Conservation (phyloP, 129 eudicot genomes). For the Helianthus tuberosus region DNA sequence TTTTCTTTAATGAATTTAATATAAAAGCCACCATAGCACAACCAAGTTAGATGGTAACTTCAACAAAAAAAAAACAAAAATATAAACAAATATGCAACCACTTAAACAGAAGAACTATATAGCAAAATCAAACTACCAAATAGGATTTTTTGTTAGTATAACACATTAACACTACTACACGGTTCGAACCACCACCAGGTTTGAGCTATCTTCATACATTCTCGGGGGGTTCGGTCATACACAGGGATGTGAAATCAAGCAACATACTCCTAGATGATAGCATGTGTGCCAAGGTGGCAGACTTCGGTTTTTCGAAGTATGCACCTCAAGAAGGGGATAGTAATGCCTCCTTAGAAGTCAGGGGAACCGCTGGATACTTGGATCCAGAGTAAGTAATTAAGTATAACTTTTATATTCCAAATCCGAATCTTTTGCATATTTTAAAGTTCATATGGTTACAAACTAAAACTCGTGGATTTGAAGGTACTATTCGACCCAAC, state of each 20-base stretch:
- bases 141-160: neutral
- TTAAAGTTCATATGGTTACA: neutral
- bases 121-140: neutral
- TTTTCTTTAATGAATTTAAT: too few species aligned
- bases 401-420: neutral
- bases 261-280: conserved; percentile 76
- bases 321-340: conserved; percentile 96
- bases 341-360: conserved; percentile 77
- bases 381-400: conserved; percentile 79
- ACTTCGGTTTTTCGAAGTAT: conserved; percentile 79
- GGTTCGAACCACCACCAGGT: conserved; percentile 46
- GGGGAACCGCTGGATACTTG: conserved; percentile 93
- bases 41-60: conserved; percentile 3
- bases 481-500: conserved; percentile 88
- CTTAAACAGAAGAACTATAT: neutral
- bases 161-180: conserved; percentile 1
- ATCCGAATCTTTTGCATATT: neutral
- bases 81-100: neutral
- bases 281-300: conserved; percentile 89
- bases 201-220: conserved; percentile 75
- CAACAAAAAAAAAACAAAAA: neutral
- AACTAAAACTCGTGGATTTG: conserved; percentile 10
- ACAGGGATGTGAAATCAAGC: conserved; percentile 86
- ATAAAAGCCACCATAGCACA: conserved; percentile 18
- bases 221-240: conserved; percentile 67